Evolutionary conservation across 345 rosid genomes (phyloP), one percentile per base, ranked within the genome.

Genomic region (Viola odorata): DNA sequence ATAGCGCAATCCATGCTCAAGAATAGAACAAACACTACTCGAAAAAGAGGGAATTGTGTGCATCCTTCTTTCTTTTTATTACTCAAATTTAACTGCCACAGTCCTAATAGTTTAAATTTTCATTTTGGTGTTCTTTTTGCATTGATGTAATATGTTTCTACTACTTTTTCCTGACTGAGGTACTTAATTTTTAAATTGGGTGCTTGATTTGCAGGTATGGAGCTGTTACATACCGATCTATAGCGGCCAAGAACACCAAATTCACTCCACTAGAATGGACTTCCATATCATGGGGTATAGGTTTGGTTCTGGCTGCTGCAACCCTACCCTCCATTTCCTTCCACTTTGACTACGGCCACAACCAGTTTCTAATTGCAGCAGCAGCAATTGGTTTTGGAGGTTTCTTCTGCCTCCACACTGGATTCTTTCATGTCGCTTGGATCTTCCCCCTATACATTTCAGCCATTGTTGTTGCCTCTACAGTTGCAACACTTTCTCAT

Each of bases 181-280:
- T 23, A 23, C 32, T 23, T 23, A 23, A 23, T 23, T 23, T 2
- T 23, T 2, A 23, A 23, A 23, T 23, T 23, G 32, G 32, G 2
- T 23, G 32, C 32, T 23, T 23, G 0, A 51, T 23, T 37, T 63
- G 70, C 75, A 85, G 90, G 79, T 85, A 82, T 47, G 66, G 15
- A 45, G 45, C 53, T 12, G 48, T 85, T 14, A 73, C 81, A 37
- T 47, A 60, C 4, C 37, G 32, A 47, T 53, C 58, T 6, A 72
- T 82, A 42, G 8, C 54, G 0, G 42, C 71, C 6, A 41, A 56
- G 64, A 55, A 54, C 50, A 14, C 72, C 6, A 78, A 49, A 23
- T 68, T 82, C 60, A 82, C 91, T 7, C 69, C 88, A 5, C 62
- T 82, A 12, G 80, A 77, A 51, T 85, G 87, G 85, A 77, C 79